A percentile compares a stretch with the other conserved stretches of the same genome.
Conservation (phyloP, 306 rosid genomes). For the Ziziphus jujuba region DNA sequence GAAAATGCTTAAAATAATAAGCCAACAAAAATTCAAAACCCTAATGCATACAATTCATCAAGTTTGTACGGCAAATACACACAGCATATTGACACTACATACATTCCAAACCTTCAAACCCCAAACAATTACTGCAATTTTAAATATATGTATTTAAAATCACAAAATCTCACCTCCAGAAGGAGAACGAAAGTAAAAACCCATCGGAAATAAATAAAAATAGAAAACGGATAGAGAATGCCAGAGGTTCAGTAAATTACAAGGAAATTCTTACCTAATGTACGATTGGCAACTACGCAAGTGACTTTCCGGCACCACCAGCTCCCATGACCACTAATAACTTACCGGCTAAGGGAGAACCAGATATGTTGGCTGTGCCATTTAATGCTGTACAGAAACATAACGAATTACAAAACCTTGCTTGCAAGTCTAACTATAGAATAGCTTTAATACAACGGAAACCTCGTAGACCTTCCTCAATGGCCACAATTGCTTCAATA, state of each 20-base stretch:
- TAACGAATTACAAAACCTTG: neutral
- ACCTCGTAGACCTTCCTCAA: conserved; percentile 67
- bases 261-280: conserved; percentile 37
- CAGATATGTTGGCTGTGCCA: conserved; percentile 24
- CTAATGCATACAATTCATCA: neutral
- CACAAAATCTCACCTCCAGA: neutral
- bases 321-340: conserved; percentile 70
- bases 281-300: conserved; percentile 74
- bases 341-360: conserved; percentile 58
- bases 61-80: neutral
- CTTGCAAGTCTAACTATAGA: neutral
- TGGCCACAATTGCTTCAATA: conserved; percentile 69
- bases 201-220: neutral
- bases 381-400: conserved; percentile 28
- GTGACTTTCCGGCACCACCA: conserved; percentile 78
- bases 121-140: too few relatives aligned
- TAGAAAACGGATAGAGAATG: neutral
- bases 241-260: conserved; percentile 13
- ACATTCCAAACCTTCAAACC: too few relatives aligned
- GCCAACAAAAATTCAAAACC: too few relatives aligned
- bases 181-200: conserved; percentile 3
- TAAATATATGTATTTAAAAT: too few relatives aligned
- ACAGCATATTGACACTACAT: neutral
- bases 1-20: too few relatives aligned
- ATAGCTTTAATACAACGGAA: neutral